These are phyloP conservation scores for Austroboletus rostrupii DNA, from an alignment of 1,284 basidiomycete species.

Conservation along the genomic window DNA sequence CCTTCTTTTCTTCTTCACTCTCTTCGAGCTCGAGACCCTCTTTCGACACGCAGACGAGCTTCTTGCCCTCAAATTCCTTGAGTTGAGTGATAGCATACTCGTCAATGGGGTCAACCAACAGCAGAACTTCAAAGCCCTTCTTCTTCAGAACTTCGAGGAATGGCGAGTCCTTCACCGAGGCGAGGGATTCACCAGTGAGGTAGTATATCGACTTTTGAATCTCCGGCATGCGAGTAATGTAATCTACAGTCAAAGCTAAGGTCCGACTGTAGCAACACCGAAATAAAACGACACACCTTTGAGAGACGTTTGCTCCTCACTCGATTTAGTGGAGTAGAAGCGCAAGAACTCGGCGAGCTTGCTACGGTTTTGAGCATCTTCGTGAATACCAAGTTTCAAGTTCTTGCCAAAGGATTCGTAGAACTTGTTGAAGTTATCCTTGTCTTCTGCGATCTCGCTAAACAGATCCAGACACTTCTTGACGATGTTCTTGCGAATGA, in stretches of 20 bases:
- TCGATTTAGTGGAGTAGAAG: constrained; percentile 96
- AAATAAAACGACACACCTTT: constrained; percentile 60
- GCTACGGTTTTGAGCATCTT: constrained; percentile 97
- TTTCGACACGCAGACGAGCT: constrained; percentile 97
- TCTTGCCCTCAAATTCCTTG: constrained; percentile 99
- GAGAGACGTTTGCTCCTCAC: constrained; percentile 90
- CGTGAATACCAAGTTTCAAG: constrained; percentile 98
- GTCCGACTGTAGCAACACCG: background rate
- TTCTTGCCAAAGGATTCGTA: constrained; percentile 97
- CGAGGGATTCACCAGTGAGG: constrained; percentile 97
- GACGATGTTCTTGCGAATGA: constrained; percentile 97
- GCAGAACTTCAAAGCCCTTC: constrained; percentile 98
- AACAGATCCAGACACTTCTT: constrained; percentile 98
- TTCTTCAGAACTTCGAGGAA: constrained; percentile 99
- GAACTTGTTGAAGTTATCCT: constrained; percentile 99
- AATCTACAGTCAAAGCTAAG: constrained; percentile 55
- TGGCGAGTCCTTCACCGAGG: constrained; percentile 88
- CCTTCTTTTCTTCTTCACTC: constrained; percentile 95
- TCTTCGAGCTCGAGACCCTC: constrained; percentile 99
- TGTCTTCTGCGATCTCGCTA: constrained; percentile 97
- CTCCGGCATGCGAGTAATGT: constrained; percentile 99
- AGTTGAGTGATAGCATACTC: constrained; percentile 97
- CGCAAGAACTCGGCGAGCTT: constrained; percentile 99
- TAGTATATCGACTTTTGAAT: constrained; percentile 99
- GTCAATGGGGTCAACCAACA: constrained; percentile 98